phyloP scores from a whole-genome alignment of 2,329 filamentous ascomycete species.

The Didymellaceae sp. region DNA sequence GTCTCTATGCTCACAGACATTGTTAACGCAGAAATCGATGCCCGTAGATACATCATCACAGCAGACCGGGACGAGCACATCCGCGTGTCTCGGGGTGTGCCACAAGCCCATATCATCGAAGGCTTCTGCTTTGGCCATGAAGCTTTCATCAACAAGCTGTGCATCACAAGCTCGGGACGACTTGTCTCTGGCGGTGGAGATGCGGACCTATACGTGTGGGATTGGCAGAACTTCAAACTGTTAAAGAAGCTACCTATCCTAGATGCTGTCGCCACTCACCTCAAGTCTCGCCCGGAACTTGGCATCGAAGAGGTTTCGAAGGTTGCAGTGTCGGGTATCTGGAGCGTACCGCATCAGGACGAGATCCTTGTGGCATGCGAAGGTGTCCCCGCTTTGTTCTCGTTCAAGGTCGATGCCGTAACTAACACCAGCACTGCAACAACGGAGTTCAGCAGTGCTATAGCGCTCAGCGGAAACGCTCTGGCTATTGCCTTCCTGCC shows the following conservation, averaged over 20 bases:
- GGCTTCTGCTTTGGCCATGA: constrained; percentile 86
- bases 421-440: constrained; percentile 52
- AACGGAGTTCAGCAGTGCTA: constrained; percentile 30
- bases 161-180: constrained; percentile 67
- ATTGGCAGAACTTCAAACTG: constrained; percentile 70
- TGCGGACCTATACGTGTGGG: constrained; percentile 77
- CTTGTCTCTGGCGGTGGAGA: constrained; percentile 91
- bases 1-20: constrained; percentile 93
- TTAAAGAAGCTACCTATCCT: constrained; percentile 59
- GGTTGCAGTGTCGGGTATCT: constrained; percentile 61
- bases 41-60: constrained; percentile 69
- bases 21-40: constrained; percentile 56
- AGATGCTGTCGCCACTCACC: constrained; percentile 30
- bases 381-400: constrained; percentile 66
- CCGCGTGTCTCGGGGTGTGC: constrained; percentile 79
- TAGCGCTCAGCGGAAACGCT: constrained; percentile 69
- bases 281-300: constrained; percentile 26
- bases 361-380: constrained; percentile 52
- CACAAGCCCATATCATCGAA: constrained; percentile 88
- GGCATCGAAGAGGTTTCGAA: constrained; percentile 33
- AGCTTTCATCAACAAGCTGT: constrained; percentile 81
- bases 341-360: constrained; percentile 47
- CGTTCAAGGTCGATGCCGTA: constrained; percentile 60
- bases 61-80: constrained; percentile 83
- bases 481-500: constrained; percentile 59